These are phyloP conservation scores for Paraphoma chrysanthemicola DNA, from an alignment of 2,329 filamentous ascomycete species.

Conservation along the genomic window DNA sequence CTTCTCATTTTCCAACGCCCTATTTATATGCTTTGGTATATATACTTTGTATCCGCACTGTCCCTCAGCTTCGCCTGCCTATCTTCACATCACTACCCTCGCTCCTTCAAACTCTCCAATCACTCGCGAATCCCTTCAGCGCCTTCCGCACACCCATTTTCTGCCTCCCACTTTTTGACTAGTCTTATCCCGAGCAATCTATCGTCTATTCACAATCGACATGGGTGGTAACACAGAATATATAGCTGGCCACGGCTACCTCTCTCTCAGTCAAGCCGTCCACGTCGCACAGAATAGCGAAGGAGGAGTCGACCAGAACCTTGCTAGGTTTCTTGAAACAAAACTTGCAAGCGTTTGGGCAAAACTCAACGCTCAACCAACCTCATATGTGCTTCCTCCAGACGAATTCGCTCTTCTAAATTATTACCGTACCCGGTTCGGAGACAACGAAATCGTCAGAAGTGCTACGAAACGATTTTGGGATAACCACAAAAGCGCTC, in stretches of 20 bases:
- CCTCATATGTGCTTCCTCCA: slow-evolving; percentile 74
- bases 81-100: not conserved
- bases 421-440: slow-evolving; percentile 75
- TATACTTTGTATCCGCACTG: slow-evolving; percentile 33
- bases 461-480: slow-evolving; percentile 65
- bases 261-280: slow-evolving; percentile 70
- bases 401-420: slow-evolving; percentile 90
- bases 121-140: slow-evolving; percentile 11
- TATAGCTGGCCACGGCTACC: slow-evolving; percentile 49
- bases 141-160: slow-evolving; percentile 11
- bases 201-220: slow-evolving; percentile 24
- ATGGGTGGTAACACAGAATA: slow-evolving; percentile 53
- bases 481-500: slow-evolving; percentile 53
- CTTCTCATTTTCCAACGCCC: slow-evolving; percentile 36
- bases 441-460: slow-evolving; percentile 58
- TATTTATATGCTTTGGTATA: slow-evolving; percentile 39
- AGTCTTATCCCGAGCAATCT: slow-evolving; percentile 33
- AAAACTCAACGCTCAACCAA: slow-evolving; percentile 69
- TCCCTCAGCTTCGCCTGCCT: slow-evolving; percentile 11
- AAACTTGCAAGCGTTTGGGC: slow-evolving; percentile 68
- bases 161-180: slow-evolving; percentile 32
- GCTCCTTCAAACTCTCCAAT: not conserved
- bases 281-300: slow-evolving; percentile 78
- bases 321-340: slow-evolving; percentile 70
- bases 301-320: slow-evolving; percentile 68